Base-by-base conservation (phyloP, 176 grass and related monocot species). In the Triticum dicoccoides region DNA sequence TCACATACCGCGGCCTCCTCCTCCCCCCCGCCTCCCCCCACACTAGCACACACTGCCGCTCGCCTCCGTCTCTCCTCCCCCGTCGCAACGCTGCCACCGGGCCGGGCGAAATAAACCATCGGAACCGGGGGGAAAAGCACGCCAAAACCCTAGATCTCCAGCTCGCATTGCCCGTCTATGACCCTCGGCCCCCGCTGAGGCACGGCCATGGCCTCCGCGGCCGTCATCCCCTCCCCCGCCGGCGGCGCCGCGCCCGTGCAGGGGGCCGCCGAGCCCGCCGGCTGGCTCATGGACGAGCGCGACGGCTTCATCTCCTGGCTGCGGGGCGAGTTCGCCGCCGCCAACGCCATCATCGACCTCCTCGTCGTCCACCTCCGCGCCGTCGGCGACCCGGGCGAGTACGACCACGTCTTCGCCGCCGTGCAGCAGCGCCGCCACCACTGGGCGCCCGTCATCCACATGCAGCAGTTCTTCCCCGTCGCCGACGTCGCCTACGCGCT, bases 391-490 rank as follows among this genome's bases (percentile, higher is more conserved):
- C 90, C 87, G 7, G 92, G 89, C 58, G 90, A 96, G 90, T 96
- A 93, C 66, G 97, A 99, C 18, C 92, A 92, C 47, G 88, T 92
- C 1, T 74, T 80, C 38, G 87, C 83, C 27, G 73, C 61, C 52
- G 89, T 99, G 52, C 94, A 94, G 63, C 93, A 96, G 77, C 94
- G 97, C 37, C 92, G 97, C 1, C 87, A 72, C 80, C 94, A 96
- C 83, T 99, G 97, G 97, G 61, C 82, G 25, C 94, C 82, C 76
- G 67, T 99, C 47, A 89, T 99, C 82, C 94, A 99, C 90, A 79
- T 99, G 87, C 97, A 99, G 84, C 97, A 96, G 87, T 96, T 92
- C 89, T 96, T 92, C 77, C 92, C 97, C 32, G 92, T 99, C 27
- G 32, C 67, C 71, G 92, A 99, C 59, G 76, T 99, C n/a, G 76